Conservation (phyloP, 2,329 filamentous ascomycete species). For the Monosporascus sp. region DNA sequence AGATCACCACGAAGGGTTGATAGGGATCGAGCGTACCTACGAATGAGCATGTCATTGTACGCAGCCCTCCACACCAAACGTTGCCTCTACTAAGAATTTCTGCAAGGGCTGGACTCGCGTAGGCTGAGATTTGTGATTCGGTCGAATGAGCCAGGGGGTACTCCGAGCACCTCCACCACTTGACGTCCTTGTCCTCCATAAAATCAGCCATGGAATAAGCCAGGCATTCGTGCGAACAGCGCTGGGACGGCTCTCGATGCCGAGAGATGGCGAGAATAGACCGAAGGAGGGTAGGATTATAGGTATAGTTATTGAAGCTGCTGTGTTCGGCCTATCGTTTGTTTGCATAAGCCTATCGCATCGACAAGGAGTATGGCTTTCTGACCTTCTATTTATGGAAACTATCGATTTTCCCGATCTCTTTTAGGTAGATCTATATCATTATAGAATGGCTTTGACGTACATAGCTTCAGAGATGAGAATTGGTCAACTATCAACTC, state of each 20-base stretch:
- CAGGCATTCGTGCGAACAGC: neutral
- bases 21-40: neutral
- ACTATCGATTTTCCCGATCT: neutral
- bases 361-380: neutral
- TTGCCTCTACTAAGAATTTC: neutral
- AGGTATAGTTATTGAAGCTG: constrained; percentile 4
- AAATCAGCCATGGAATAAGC: too few relatives aligned
- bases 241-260: constrained; percentile 8
- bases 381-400: constrained; percentile 17
- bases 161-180: neutral
- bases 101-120: neutral
- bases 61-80: neutral
- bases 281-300: constrained; percentile 21
- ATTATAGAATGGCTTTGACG: neutral
- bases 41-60: neutral
- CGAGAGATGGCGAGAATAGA: constrained; percentile 24
- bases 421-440: neutral
- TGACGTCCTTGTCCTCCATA: neutral
- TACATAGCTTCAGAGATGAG: neutral
- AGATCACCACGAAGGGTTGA: neutral
- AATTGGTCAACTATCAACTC: too few relatives aligned
- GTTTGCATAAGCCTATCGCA: constrained; percentile 4
- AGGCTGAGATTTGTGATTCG: neutral
- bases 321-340: constrained; percentile 8
- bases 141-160: neutral